Evolutionary conservation across 805 yeast genomes (phyloP).

Genomic region (Naumovozyma castellii): DNA sequence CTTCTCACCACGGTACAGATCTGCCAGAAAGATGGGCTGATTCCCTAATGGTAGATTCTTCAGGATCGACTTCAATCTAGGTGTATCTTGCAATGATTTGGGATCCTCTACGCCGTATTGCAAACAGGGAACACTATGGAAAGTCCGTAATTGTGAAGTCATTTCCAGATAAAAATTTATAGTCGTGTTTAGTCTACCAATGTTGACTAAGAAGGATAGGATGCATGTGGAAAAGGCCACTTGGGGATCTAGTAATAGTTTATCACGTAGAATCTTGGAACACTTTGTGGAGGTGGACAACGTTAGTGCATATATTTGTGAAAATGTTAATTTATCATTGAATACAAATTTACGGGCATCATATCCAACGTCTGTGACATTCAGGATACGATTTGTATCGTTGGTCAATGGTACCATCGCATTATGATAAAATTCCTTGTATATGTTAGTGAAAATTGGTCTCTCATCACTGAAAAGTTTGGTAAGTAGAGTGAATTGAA

Average conservation of each 20-base stretch:
- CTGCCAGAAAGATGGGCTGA: slow-evolving; percentile 36
- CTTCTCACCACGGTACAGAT: slow-evolving; percentile 58
- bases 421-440: slow-evolving; percentile 33
- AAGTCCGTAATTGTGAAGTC: slow-evolving; percentile 87
- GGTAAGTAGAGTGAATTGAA: slow-evolving; percentile 70
- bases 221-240: slow-evolving; percentile 65
- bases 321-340: slow-evolving; percentile 56
- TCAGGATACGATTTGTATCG: slow-evolving; percentile 28
- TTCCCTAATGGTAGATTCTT: slow-evolving; percentile 37
- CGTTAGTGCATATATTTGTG: slow-evolving; percentile 73
- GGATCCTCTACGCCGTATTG: slow-evolving; percentile 44
- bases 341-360: slow-evolving; percentile 31
- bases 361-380: slow-evolving; percentile 27
- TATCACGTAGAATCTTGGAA: slow-evolving; percentile 72
- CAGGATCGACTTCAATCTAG: slow-evolving; percentile 78
- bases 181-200: slow-evolving; percentile 92
- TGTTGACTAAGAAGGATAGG: slow-evolving; percentile 78
- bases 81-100: slow-evolving; percentile 89
- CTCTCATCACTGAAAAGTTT: slow-evolving; percentile 53
- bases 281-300: slow-evolving; percentile 76
- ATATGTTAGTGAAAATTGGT: slow-evolving; percentile 60
- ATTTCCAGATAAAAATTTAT: slow-evolving; percentile 90
- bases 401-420: slow-evolving; percentile 28
- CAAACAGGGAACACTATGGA: slow-evolving; percentile 84
- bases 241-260: slow-evolving; percentile 52